Evolutionary conservation across 306 rosid genomes (phyloP).

Genomic region (Coriaria nepalensis): DNA sequence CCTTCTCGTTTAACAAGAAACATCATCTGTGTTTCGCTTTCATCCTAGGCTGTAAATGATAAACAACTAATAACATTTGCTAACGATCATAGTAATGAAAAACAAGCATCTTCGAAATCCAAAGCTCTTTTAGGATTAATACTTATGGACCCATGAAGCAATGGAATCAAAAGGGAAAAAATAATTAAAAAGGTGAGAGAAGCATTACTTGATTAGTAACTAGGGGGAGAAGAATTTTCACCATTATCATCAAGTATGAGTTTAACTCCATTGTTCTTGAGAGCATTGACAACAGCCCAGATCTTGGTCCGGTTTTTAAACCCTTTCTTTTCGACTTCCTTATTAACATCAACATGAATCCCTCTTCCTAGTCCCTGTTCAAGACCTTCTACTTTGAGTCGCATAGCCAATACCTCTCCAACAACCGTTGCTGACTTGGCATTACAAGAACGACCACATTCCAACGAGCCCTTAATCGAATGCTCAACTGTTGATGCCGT

Average conservation of each 20-base stretch:
- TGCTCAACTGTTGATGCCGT: conserved; percentile 70
- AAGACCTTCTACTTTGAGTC: conserved; percentile 79
- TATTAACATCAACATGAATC: conserved; percentile 54
- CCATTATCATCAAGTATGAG: conserved; percentile 47
- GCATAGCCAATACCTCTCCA: conserved; percentile 80
- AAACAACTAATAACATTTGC: too few species aligned
- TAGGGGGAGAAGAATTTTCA: conserved; percentile 22
- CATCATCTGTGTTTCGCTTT: too few species aligned
- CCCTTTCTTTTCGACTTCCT: conserved; percentile 79
- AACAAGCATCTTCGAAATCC: too few species aligned
- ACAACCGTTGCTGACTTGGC: conserved; percentile 81
- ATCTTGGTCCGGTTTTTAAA: conserved; percentile 66
- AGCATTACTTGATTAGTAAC: conserved; percentile 6
- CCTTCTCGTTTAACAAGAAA: too few species aligned
- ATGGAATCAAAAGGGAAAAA: too few species aligned
- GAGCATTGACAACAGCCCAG: conserved; percentile 78
- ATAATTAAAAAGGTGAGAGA: too few species aligned
- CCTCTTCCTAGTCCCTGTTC: conserved; percentile 73
- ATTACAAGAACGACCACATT: conserved; percentile 74
- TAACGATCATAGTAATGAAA: too few species aligned
- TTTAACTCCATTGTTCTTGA: conserved; percentile 54
- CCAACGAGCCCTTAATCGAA: conserved; percentile 59
- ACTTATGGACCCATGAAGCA: too few species aligned
- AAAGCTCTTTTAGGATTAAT: too few species aligned
- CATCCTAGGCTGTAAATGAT: too few species aligned